Percentiles rank a stretch among this genome's conserved stretches.
These are phyloP conservation scores for Eimeria sp. DNA, from an alignment of 169 alveolate genomes.

Conservation along the genomic window DNA sequence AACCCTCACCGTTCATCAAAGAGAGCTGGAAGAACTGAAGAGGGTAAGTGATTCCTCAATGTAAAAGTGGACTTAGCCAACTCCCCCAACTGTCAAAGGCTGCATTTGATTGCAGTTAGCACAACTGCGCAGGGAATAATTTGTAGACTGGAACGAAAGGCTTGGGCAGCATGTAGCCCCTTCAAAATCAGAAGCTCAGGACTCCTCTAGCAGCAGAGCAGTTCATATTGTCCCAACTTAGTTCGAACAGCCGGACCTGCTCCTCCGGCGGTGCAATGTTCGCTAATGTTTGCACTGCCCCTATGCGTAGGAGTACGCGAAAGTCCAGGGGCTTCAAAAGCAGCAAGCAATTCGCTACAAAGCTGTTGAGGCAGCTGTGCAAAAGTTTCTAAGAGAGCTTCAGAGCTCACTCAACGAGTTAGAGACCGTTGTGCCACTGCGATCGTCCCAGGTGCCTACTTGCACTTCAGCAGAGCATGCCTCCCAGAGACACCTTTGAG, in stretches of 20 bases:
- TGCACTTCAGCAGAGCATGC: background rate
- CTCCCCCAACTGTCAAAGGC: background rate
- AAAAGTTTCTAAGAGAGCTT: constrained; percentile 55
- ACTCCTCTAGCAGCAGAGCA: background rate
- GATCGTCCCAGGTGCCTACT: constrained; percentile 59
- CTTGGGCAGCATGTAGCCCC: background rate
- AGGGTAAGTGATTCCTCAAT: background rate
- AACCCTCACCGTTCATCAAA: constrained; percentile 4
- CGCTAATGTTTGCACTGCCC: background rate
- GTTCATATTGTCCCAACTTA: background rate
- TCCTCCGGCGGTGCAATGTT: background rate
- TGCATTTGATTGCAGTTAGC: background rate
- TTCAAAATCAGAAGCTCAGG: background rate
- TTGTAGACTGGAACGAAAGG: background rate
- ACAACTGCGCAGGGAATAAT: background rate
- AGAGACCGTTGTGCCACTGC: constrained; percentile 48
- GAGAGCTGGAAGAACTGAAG: constrained; percentile 57
- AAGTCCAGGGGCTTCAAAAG: constrained; percentile 56
- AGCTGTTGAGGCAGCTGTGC: constrained; percentile 58
- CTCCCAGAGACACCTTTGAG: background rate
- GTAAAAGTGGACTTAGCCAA: background rate
- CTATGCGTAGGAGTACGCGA: constrained; percentile 16
- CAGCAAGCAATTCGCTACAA: constrained; percentile 57
- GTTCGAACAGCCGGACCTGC: background rate
- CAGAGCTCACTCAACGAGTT: constrained; percentile 63